phyloP scores from a whole-genome alignment of 2,329 filamentous ascomycete species.

The Gaeumannomyces sp. region DNA sequence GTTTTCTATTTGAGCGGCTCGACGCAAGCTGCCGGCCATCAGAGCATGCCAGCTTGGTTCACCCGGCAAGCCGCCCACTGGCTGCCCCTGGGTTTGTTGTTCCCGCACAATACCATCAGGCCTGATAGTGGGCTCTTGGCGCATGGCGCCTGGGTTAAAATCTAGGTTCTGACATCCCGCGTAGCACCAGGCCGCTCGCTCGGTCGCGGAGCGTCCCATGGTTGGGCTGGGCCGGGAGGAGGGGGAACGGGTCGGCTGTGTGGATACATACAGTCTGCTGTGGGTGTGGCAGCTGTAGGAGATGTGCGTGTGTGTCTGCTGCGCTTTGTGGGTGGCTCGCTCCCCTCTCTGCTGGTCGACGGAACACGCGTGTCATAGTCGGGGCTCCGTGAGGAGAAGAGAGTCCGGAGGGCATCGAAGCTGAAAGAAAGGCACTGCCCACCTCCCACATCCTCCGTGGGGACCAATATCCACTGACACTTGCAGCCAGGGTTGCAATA shows the following conservation, averaged over 20 bases:
- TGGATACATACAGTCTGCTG: neutral
- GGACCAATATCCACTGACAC: neutral
- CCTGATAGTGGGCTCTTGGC: neutral
- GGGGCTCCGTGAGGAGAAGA: too few relatives aligned
- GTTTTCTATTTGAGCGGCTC: neutral
- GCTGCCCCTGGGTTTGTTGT: too few relatives aligned
- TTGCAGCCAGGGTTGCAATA: neutral
- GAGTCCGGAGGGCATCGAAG: neutral
- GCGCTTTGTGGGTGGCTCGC: too few relatives aligned
- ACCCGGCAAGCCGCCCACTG: too few relatives aligned
- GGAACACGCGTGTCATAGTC: too few relatives aligned
- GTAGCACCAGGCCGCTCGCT: neutral
- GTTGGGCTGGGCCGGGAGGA: neutral
- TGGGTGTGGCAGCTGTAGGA: neutral
- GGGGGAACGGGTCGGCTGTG: neutral
- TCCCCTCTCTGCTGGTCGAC: too few relatives aligned
- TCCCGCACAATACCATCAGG: neutral
- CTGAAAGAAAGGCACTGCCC: neutral
- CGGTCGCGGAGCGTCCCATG: neutral
- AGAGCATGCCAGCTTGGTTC: neutral
- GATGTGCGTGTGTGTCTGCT: too few relatives aligned
- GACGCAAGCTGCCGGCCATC: neutral
- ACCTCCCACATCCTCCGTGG: too few relatives aligned
- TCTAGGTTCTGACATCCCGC: neutral
- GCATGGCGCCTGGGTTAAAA: neutral